Evolutionary conservation across 306 rosid genomes (phyloP).

Genomic region (Medicago lupulina): DNA sequence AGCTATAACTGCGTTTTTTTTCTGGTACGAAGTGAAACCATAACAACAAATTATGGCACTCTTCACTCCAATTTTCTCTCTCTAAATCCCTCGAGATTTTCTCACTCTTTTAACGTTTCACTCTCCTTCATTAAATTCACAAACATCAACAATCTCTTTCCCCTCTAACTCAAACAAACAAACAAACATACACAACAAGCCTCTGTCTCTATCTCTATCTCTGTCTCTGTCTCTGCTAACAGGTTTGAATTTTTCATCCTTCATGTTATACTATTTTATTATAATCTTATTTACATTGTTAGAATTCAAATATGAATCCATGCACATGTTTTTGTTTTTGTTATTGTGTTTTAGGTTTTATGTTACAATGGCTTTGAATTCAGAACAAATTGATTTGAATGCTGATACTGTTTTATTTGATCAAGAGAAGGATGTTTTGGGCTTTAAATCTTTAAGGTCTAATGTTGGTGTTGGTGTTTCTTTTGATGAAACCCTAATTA

Average conservation of each 20-base stretch:
- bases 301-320: background rate
- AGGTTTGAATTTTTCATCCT: background rate
- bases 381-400: constrained; percentile 54
- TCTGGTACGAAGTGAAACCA: background rate
- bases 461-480: constrained; percentile 19
- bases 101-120: background rate
- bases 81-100: background rate
- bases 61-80: background rate
- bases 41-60: background rate
- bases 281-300: background rate
- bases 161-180: too few relatives aligned
- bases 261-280: background rate
- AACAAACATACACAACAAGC: too few relatives aligned
- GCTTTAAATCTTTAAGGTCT: constrained; percentile 33
- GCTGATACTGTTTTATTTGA: constrained; percentile 52
- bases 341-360: constrained; percentile 45
- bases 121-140: background rate
- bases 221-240: background rate
- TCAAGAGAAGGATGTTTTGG: constrained; percentile 47
- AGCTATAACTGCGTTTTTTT: background rate
- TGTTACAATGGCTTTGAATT: constrained; percentile 44
- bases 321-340: background rate
- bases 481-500: constrained; percentile 40
- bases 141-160: background rate
- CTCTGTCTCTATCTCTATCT: too few relatives aligned